phyloP scores from a whole-genome alignment of 179 eudicot genomes.

The Beta macrorhiza region DNA sequence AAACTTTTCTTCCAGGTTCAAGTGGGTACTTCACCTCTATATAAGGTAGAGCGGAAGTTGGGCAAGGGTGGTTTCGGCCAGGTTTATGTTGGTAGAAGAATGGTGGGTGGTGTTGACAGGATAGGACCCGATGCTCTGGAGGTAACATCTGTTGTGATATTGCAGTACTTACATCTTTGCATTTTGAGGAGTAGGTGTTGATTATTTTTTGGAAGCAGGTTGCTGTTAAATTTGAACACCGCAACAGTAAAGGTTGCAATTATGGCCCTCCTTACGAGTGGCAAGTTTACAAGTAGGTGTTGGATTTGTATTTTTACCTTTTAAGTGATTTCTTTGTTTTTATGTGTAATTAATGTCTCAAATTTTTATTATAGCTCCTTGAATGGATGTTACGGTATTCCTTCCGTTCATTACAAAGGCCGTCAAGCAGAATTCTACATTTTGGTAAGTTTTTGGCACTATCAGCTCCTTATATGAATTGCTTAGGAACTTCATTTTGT shows the following conservation, averaged over 20 bases:
- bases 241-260: slow-evolving; percentile 94
- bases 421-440: slow-evolving; percentile 92
- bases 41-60: slow-evolving; percentile 76
- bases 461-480: not conserved
- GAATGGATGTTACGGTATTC: slow-evolving; percentile 92
- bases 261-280: slow-evolving; percentile 98
- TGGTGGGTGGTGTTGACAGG: slow-evolving; percentile 68
- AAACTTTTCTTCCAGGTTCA: slow-evolving; percentile 60
- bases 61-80: slow-evolving; percentile 98
- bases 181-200: slow-evolving; percentile 9
- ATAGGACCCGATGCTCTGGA: slow-evolving; percentile 87
- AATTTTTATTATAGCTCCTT: slow-evolving; percentile 45
- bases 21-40: slow-evolving; percentile 76
- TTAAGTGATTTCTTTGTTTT: not conserved
- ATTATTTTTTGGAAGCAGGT: slow-evolving; percentile 46
- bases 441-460: slow-evolving; percentile 46
- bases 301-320: slow-evolving; percentile 8
- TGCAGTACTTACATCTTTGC: not conserved
- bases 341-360: slow-evolving; percentile 19
- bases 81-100: slow-evolving; percentile 86
- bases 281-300: slow-evolving; percentile 91
- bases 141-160: slow-evolving; percentile 40
- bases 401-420: slow-evolving; percentile 84
- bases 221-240: slow-evolving; percentile 91
- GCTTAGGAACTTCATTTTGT: not conserved